phyloP scores from a whole-genome alignment of 805 yeast species.

The Citeromyces nyonsensis region DNA sequence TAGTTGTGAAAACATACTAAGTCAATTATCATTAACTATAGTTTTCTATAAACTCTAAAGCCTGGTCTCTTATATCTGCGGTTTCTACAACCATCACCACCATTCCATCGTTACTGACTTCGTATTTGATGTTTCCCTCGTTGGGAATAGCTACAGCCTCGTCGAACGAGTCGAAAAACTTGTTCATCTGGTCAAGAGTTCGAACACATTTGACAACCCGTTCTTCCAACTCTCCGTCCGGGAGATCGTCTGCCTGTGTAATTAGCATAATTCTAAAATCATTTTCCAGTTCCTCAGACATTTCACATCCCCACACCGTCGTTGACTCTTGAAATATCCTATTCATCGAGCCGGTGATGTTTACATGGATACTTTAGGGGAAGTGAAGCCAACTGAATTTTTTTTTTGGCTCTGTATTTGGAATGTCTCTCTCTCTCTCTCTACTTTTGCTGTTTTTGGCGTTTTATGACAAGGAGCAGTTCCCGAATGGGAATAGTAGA shows the following conservation, averaged over 20 bases:
- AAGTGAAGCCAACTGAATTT: too few species aligned
- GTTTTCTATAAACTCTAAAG: constrained; percentile 24
- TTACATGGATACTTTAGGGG: too few species aligned
- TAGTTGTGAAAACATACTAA: too few species aligned
- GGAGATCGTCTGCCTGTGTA: constrained; percentile 16
- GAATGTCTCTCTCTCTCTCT: too few species aligned
- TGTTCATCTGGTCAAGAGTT: constrained; percentile 29
- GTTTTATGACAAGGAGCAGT: too few species aligned
- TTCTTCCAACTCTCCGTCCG: constrained; percentile 27
- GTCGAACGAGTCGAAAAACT: constrained; percentile 37
- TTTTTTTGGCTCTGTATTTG: too few species aligned
- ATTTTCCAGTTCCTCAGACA: constrained; percentile 21
- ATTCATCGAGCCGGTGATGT: too few species aligned
- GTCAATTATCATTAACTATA: constrained; percentile 2
- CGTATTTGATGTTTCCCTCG: constrained; percentile 37
- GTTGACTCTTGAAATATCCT: too few species aligned
- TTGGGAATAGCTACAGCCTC: constrained; percentile 35
- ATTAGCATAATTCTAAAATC: constrained; percentile 29
- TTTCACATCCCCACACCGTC: too few species aligned
- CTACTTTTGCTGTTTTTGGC: too few species aligned
- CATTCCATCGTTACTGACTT: constrained; percentile 45
- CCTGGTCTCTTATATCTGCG: constrained; percentile 18
- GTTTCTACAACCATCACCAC: constrained; percentile 38
- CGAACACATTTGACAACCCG: constrained; percentile 26
- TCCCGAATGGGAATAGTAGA: too few species aligned